phyloP scores from a whole-genome alignment of 331 rosid genomes.

The Acacia pycnantha region DNA sequence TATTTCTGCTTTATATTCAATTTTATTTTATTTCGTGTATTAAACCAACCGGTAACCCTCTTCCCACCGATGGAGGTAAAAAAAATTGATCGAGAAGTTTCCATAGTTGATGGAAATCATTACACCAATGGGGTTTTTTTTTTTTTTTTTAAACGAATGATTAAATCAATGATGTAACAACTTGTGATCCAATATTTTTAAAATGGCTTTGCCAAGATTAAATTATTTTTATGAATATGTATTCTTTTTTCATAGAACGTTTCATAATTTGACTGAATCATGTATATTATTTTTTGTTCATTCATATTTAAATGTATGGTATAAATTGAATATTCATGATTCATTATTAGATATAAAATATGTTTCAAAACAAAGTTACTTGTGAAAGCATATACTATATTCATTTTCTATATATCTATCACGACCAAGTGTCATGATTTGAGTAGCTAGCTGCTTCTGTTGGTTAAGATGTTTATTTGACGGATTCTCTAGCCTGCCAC shows the following conservation, averaged over 20 bases:
- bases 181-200: background rate
- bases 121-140: background rate
- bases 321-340: background rate
- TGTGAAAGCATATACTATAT: background rate
- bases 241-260: background rate
- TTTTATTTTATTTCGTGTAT: background rate
- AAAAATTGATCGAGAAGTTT: background rate
- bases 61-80: background rate
- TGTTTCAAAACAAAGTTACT: background rate
- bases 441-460: background rate
- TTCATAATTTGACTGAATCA: background rate
- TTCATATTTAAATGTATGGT: background rate
- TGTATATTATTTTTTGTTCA: background rate
- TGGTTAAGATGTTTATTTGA: background rate
- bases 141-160: background rate
- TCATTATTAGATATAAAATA: no score
- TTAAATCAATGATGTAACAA: background rate
- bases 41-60: background rate
- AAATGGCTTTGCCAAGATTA: background rate
- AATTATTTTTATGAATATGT: background rate
- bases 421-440: background rate
- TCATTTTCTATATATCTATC: background rate
- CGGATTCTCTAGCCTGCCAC: background rate
- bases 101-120: background rate
- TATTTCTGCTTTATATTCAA: no score